Base-by-base conservation (phyloP, 768 basidiomycete species). In the Boletus sp. region DNA sequence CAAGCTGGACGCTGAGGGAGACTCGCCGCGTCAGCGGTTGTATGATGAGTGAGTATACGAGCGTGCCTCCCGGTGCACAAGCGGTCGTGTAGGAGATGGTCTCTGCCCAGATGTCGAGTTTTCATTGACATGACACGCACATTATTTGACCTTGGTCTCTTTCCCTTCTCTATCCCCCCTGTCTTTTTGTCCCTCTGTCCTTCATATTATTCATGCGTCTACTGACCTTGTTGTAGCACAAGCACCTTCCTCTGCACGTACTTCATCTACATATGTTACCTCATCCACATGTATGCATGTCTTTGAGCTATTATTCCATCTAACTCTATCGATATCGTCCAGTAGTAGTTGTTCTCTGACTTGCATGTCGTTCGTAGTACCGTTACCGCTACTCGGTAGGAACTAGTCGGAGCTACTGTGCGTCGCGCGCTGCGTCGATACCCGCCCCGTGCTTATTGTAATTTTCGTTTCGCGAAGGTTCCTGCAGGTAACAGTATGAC, bases 1-100 rank as follows among this genome's bases (percentile, higher is more conserved):
- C 33, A 69, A 71, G 59, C 63, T 72, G 65, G 76, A 78, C 50
- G 67, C 60, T 1, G 67, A 67, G 39, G 69, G 70, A 18, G 67
- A 71, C n/a, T 57, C 61, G 14, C 52, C 47, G 36, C 56, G 52
- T 18, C 32, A 18, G 44, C 47, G 57, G 8, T 46, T n/a, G 47
- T 48, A 54, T 15, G 49, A 44, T 59, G 59, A 54, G 55, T 61
- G 35, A 51, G 41, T 24, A 29, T 5, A 30, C 12, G 36, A 40
- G 33, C 10, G 8, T n/a, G 3, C 28, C 3, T n/a, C 15, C 32
- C 1, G 8, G 30, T 54, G 35, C 14, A 5, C 15, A 5, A 24
- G 24, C 28, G 5, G 20, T 24, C 24, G 24, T 24, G 24, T 24
- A 24, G 24, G 20, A 18, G 17, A 20, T 35, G 30, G 17, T 50